A percentile compares a stretch with the other conserved stretches of the same genome.
These are phyloP conservation scores for Glycyrrhiza uralensis DNA, from an alignment of 306 rosid genomes.

Conservation along the genomic window DNA sequence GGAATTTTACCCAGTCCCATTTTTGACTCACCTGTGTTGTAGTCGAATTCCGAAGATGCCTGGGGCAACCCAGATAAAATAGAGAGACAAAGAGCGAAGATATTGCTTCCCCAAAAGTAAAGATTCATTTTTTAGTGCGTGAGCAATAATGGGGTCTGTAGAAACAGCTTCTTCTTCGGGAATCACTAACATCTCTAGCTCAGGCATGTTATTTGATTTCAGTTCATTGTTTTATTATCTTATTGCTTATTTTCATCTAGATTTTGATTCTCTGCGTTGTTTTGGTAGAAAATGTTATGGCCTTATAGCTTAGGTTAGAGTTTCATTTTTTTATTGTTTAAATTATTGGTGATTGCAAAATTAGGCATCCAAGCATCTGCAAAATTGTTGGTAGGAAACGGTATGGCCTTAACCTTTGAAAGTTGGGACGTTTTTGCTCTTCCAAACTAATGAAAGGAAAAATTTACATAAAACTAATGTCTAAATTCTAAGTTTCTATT, in stretches of 20 bases:
- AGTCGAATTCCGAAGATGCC: constrained; percentile 2
- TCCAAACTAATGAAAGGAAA: background rate
- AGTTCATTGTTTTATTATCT: background rate
- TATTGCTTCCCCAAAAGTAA: background rate
- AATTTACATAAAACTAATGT: background rate
- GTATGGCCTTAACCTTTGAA: background rate
- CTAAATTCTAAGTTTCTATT: background rate
- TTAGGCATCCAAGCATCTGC: background rate
- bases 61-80: background rate
- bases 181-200: constrained; percentile 25
- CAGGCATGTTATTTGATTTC: constrained; percentile 20
- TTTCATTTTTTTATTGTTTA: background rate
- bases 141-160: constrained; percentile 13
- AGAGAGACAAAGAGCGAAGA: background rate
- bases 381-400: background rate
- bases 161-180: constrained; percentile 11
- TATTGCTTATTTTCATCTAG: background rate
- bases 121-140: constrained; percentile 11
- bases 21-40: background rate
- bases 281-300: background rate
- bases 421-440: background rate
- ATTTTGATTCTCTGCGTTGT: background rate
- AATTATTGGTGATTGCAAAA: background rate
- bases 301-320: background rate
- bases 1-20: background rate